Base-by-base conservation (phyloP, 345 rosid genomes). In the Eutrema japonicum region DNA sequence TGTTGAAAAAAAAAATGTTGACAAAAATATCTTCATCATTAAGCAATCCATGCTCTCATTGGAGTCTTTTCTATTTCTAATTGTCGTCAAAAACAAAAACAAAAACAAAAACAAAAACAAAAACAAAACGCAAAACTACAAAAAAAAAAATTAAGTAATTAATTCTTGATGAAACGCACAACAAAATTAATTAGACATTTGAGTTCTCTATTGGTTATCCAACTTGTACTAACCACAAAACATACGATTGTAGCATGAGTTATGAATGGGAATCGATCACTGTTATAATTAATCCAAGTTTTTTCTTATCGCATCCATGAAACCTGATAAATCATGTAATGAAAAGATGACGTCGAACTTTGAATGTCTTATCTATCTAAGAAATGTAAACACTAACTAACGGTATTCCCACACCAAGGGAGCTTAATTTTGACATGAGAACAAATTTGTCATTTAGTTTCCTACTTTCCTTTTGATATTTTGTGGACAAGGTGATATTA, bases 1-100 rank as follows among this genome's bases (percentile, higher is more conserved):
- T 18, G 8, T 58, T 58, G 58, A 70, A 58, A 37, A 36, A 36
- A 58, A 57, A 26, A 37, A 47, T 36, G 66, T 27, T 47, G 58
- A 47, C 74, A 58, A 10, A 58, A 13, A 26, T 70, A 59, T 27
- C 75, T 60, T 60, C 60, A 8, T 40, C 35, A 2, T 48, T 59
- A 59, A 70, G 74, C 32, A 70, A 58, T 58, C 10, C 58, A 27
- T 47, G 47, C 13, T 46, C 30, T 57, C 66, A 6, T 13, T 35
- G 26, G 27, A 57, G 38, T 56, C 11, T 48, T 35, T 3, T 3
- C 2, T 6, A 3, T 41, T 41, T 10, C 51, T n/a, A 38, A 27
- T 66, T 38, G 40, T 26, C 33, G 47, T 49, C 35, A 37, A 43
- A 61, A 7, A 4, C 13, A 43, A 12, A 12, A 14, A 32, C 13